Conservation (phyloP, 768 basidiomycete genomes). For the Cubamyces lactineus region DNA sequence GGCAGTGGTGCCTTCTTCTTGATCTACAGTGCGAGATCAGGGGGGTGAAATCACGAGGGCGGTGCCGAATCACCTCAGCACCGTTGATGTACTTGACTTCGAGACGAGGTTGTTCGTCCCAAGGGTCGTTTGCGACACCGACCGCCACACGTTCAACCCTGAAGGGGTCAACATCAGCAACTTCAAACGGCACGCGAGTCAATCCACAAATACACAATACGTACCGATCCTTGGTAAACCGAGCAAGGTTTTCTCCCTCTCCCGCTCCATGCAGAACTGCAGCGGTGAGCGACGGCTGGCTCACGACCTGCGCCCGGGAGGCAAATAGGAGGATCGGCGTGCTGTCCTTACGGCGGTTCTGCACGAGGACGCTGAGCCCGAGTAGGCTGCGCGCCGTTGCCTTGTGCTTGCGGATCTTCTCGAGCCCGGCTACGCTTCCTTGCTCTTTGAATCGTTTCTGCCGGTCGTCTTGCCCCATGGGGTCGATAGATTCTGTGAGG, state of each 20-base stretch:
- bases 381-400: conserved; percentile 9
- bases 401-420: conserved; percentile 1
- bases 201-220: too few species aligned
- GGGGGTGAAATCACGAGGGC: too few species aligned
- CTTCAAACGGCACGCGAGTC: too few species aligned
- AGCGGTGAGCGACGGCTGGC: not conserved
- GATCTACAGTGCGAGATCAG: not conserved
- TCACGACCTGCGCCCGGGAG: conserved; percentile 14
- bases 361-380: conserved; percentile 8
- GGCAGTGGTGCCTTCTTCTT: not conserved
- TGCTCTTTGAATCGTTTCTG: not conserved
- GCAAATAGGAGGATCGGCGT: conserved; percentile 4
- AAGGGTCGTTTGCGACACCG: conserved; percentile 7
- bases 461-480: not conserved
- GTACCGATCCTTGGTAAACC: not conserved
- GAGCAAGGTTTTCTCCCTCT: not conserved
- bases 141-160: not conserved
- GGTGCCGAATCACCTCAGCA: not conserved
- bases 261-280: not conserved
- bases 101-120: conserved; percentile 7
- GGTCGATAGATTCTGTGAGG: not conserved
- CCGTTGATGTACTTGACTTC: not conserved
- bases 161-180: too few species aligned
- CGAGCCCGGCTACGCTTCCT: not conserved
- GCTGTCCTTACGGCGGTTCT: conserved; percentile 17